A percentile compares a stretch with the other conserved stretches of the same genome.
Evolutionary conservation across 2,329 filamentous ascomycete genomes (phyloP).

Genomic region (Lecanicillium sp.): DNA sequence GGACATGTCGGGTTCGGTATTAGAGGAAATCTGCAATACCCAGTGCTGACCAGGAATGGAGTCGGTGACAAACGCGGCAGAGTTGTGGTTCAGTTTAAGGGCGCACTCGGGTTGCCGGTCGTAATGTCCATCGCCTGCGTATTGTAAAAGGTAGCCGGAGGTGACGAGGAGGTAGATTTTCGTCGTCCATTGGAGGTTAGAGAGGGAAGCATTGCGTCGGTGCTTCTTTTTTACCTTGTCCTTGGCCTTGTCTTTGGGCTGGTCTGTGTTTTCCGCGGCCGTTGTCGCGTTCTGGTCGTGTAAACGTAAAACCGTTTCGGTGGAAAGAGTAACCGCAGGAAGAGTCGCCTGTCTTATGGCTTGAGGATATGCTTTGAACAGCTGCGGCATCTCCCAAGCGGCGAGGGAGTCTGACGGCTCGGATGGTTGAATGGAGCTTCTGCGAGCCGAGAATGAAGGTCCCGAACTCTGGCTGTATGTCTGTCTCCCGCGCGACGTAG

Average conservation of each 20-base stretch:
- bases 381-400: conserved; percentile 61
- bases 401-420: conserved; percentile 24
- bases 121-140: conserved; percentile 60
- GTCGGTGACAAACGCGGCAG: conserved; percentile 74
- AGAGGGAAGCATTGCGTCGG: conserved; percentile 19
- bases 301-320: conserved; percentile 60
- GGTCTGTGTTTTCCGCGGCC: conserved; percentile 12
- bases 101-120: conserved; percentile 69
- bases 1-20: conserved; percentile 49
- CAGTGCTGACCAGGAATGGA: conserved; percentile 72
- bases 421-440: conserved; percentile 7
- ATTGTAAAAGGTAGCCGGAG: conserved; percentile 68
- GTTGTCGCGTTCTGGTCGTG: conserved; percentile 37
- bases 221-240: conserved; percentile 13
- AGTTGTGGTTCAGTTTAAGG: conserved; percentile 63
- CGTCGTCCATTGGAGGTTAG: conserved; percentile 56
- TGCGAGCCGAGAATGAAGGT: background rate
- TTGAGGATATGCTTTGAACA: conserved; percentile 85
- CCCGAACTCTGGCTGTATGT: no score
- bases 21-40: conserved; percentile 68
- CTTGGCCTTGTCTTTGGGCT: conserved; percentile 3
- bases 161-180: conserved; percentile 68
- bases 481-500: no score
- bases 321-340: conserved; percentile 57
- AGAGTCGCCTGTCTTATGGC: conserved; percentile 68